A percentile compares a stretch with the other conserved stretches of the same genome.
These are phyloP conservation scores for Pseudogymnoascus sp. DNA, from an alignment of 2,329 filamentous ascomycete genomes.

Conservation along the genomic window DNA sequence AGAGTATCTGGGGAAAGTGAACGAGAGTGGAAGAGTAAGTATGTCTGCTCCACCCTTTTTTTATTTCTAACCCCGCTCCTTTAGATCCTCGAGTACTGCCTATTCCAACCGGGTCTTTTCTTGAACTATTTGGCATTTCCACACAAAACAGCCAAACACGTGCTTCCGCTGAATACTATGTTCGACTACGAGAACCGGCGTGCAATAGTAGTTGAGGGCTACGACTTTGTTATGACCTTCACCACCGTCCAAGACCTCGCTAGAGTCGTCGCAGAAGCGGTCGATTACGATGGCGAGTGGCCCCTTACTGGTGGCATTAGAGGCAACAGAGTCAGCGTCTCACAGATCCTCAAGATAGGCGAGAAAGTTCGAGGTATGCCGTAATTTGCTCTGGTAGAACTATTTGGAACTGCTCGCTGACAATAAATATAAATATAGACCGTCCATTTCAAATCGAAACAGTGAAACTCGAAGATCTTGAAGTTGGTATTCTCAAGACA, in stretches of 20 bases:
- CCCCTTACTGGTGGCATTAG: conserved; percentile 26
- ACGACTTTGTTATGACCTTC: conserved; percentile 34
- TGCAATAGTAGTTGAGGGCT: conserved; percentile 34
- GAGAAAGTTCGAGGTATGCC: conserved; percentile 33
- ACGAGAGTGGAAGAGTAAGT: conserved; percentile 31
- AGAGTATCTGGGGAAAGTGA: conserved; percentile 34
- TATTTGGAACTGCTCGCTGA: conserved; percentile 12
- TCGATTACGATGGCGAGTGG: conserved; percentile 27
- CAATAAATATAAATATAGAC: conserved; percentile 24
- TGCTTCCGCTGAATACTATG: conserved; percentile 25
- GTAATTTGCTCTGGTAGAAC: neutral
- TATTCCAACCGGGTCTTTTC: conserved; percentile 42
- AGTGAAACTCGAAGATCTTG: conserved; percentile 39
- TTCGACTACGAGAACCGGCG: conserved; percentile 29
- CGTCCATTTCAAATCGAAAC: conserved; percentile 34
- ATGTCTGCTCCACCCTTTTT: neutral
- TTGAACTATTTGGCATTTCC: conserved; percentile 41
- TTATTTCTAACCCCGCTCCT: neutral
- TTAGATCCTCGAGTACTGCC: conserved; percentile 38
- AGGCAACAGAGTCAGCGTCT: conserved; percentile 21
- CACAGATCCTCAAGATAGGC: conserved; percentile 30
- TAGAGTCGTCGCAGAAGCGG: conserved; percentile 24
- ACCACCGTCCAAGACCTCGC: conserved; percentile 38
- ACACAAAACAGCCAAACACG: conserved; percentile 29
- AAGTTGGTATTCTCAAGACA: conserved; percentile 32